Percentiles rank a stretch among this genome's conserved stretches.
phyloP scores from a whole-genome alignment of 2,329 filamentous ascomycete species.

The Capronia coronata region DNA sequence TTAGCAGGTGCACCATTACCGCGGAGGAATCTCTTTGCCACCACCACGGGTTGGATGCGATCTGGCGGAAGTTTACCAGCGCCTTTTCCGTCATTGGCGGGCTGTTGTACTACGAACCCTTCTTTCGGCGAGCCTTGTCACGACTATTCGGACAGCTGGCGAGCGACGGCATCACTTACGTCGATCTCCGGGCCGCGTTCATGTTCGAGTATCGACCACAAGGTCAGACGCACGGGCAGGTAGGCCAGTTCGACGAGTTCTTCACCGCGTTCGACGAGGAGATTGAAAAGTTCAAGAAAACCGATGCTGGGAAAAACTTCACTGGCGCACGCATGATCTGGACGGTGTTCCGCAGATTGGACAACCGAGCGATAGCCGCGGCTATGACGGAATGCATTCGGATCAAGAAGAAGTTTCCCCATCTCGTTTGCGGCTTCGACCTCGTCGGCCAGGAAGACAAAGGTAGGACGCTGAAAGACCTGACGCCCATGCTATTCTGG shows the following conservation, averaged over 20 bases:
- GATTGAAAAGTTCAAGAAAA: slow-evolving; percentile 65
- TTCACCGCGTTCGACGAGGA: slow-evolving; percentile 72
- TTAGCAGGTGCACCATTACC: slow-evolving; percentile 64
- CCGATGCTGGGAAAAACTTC: slow-evolving; percentile 65
- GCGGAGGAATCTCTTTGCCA: slow-evolving; percentile 68
- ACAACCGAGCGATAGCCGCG: slow-evolving; percentile 61
- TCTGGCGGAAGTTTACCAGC: slow-evolving; percentile 74
- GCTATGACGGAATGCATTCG: slow-evolving; percentile 83
- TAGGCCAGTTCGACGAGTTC: slow-evolving; percentile 57
- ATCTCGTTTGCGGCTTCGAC: slow-evolving; percentile 80
- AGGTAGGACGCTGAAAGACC: slow-evolving; percentile 66
- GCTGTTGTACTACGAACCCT: slow-evolving; percentile 82
- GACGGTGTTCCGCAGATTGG: slow-evolving; percentile 62
- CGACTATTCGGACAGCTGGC: slow-evolving; percentile 64
- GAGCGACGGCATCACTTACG: slow-evolving; percentile 78
- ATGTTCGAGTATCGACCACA: slow-evolving; percentile 61
- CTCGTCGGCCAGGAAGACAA: slow-evolving; percentile 80
- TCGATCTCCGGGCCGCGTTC: slow-evolving; percentile 75
- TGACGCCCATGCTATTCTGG: slow-evolving; percentile 84
- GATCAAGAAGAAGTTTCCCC: slow-evolving; percentile 70
- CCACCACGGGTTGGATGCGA: slow-evolving; percentile 72
- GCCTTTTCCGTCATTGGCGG: slow-evolving; percentile 68
- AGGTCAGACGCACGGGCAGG: slow-evolving; percentile 48
- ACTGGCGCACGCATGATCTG: slow-evolving; percentile 85
- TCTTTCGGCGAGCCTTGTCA: slow-evolving; percentile 70